These are phyloP conservation scores for Periconia macrospinosa DNA, from an alignment of 2,329 filamentous ascomycete genomes.

Conservation along the genomic window DNA sequence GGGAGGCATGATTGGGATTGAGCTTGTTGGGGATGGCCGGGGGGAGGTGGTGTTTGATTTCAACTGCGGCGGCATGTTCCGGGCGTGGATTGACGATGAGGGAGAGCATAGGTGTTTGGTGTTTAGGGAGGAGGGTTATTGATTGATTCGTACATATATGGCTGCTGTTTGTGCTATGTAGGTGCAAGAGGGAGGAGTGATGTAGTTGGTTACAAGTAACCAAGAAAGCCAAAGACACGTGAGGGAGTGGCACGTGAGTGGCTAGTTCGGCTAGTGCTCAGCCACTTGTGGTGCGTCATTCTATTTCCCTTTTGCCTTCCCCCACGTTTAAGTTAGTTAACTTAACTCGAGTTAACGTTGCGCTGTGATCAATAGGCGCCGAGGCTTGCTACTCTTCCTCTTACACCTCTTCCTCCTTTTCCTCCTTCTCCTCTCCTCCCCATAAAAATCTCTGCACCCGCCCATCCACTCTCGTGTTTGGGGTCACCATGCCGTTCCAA, in stretches of 20 bases:
- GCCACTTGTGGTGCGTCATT: neutral
- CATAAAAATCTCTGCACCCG: neutral
- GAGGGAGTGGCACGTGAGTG: no score
- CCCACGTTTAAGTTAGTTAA: no score
- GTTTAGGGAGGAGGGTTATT: conserved; percentile 52
- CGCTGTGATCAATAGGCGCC: no score
- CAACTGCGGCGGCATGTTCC: conserved; percentile 87
- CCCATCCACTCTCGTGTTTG: neutral
- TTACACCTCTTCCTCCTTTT: neutral
- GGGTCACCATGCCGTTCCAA: conserved; percentile 46
- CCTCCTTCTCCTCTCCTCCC: neutral
- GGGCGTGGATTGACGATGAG: conserved; percentile 71
- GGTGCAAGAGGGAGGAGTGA: no score
- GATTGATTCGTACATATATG: neutral
- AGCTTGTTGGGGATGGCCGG: conserved; percentile 54
- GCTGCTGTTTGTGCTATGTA: no score
- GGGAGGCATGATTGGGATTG: conserved; percentile 84
- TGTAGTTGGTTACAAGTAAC: no score
- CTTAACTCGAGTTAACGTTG: no score
- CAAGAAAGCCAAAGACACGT: no score
- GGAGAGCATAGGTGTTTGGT: conserved; percentile 62
- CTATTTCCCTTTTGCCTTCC: no score
- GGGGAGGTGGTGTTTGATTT: conserved; percentile 71
- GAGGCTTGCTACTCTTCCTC: neutral
- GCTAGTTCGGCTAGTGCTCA: neutral